Conservation (phyloP, 108 stramenopile species). For the Skeletonema grethae region DNA sequence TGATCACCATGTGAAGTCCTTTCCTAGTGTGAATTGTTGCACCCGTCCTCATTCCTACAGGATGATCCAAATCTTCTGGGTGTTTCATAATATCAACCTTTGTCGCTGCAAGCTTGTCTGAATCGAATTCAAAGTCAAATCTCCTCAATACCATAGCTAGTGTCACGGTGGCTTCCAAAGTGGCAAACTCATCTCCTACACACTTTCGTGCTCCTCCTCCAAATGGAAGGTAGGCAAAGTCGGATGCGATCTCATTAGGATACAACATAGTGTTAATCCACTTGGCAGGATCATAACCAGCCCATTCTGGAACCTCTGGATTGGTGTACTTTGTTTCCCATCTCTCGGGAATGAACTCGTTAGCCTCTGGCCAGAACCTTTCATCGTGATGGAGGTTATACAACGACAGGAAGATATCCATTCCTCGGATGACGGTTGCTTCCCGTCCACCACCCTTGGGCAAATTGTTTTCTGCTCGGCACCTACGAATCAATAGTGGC, state of each 20-base stretch:
- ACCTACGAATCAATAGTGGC: slow-evolving; percentile 93
- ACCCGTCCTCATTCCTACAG: slow-evolving; percentile 95
- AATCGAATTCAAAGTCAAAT: slow-evolving; percentile 94
- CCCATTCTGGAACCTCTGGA: slow-evolving; percentile 90
- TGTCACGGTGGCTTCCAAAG: slow-evolving; percentile 92
- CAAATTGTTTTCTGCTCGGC: slow-evolving; percentile 80
- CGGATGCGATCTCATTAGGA: slow-evolving; percentile 91
- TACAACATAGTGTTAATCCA: slow-evolving; percentile 84
- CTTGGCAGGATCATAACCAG: slow-evolving; percentile 87
- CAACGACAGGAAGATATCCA: slow-evolving; percentile 94
- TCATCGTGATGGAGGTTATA: slow-evolving; percentile 95
- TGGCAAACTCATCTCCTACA: slow-evolving; percentile 96
- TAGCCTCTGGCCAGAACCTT: slow-evolving; percentile 91
- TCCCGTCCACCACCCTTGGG: slow-evolving; percentile 84
- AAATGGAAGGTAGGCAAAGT: slow-evolving; percentile 91
- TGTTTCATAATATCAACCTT: slow-evolving; percentile 48
- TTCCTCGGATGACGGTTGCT: slow-evolving; percentile 86
- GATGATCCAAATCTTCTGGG: slow-evolving; percentile 77
- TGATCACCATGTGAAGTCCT: slow-evolving; percentile 88
- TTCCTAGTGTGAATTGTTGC: slow-evolving; percentile 96
- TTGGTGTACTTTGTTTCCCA: slow-evolving; percentile 86
- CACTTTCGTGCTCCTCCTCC: slow-evolving; percentile 96
- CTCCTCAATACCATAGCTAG: slow-evolving; percentile 89
- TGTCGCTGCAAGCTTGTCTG: slow-evolving; percentile 34
- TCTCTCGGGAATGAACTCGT: slow-evolving; percentile 87